phyloP scores from a whole-genome alignment of 2,329 filamentous ascomycete species.

The Phialocephala sp. region DNA sequence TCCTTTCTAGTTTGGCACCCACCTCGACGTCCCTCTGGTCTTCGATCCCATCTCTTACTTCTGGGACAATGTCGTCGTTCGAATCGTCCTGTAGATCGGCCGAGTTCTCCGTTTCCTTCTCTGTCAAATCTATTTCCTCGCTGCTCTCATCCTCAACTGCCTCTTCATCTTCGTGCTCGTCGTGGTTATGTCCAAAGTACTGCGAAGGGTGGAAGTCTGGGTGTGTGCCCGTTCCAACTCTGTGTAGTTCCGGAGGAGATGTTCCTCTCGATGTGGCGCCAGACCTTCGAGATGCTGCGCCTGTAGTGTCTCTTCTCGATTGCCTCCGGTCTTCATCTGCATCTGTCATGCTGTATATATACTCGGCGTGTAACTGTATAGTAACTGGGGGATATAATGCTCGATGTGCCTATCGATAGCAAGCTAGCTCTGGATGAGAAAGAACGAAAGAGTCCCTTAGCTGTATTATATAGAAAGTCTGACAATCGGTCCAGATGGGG shows the following conservation, averaged over 20 bases:
- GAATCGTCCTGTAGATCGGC: conserved; percentile 19
- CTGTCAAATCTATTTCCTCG: conserved; percentile 22
- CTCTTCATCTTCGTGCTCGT: conserved; percentile 20
- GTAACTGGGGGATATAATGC: conserved; percentile 1
- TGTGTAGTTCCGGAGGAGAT: conserved; percentile 23
- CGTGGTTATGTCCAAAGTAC: conserved; percentile 26
- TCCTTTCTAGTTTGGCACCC: conserved; percentile 30
- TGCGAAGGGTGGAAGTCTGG: conserved; percentile 31
- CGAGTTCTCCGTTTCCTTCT: conserved; percentile 26
- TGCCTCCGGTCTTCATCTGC: conserved; percentile 10
- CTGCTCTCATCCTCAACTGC: conserved; percentile 18
- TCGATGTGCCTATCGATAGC: neutral
- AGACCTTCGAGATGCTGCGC: conserved; percentile 25
- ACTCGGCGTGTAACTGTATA: neutral
- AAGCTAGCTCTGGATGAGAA: neutral
- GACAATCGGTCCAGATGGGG: neutral
- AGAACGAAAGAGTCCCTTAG: neutral
- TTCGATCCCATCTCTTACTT: conserved; percentile 36
- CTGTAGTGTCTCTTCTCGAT: conserved; percentile 23
- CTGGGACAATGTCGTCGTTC: conserved; percentile 28
- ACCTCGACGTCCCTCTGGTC: conserved; percentile 36
- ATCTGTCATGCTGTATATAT: conserved; percentile 24
- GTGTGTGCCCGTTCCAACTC: conserved; percentile 33
- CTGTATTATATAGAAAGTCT: neutral
- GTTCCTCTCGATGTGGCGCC: conserved; percentile 14